Percentiles rank a stretch among this genome's conserved stretches.
Conservation (phyloP, 495 filamentous ascomycete species). For the Hypoxylon cercidicola region DNA sequence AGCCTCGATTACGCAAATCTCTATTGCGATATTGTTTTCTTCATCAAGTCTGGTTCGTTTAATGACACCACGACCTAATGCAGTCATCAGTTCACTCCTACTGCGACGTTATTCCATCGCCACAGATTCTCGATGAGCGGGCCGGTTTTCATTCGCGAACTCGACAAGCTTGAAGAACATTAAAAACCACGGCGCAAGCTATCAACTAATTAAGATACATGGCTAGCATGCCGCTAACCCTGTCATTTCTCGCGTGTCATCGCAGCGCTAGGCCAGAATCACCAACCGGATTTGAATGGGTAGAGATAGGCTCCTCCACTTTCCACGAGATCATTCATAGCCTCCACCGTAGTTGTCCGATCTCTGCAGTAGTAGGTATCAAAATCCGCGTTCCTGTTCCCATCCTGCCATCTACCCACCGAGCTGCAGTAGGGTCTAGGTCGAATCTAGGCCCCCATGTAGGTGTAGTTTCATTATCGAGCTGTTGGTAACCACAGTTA, state of each 20-base stretch:
- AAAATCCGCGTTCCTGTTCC: slow-evolving; percentile 27
- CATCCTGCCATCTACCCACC: background rate
- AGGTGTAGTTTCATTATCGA: slow-evolving; percentile 6
- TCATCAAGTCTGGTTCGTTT: background rate
- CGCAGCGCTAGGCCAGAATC: slow-evolving; percentile 31
- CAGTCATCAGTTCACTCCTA: slow-evolving; percentile 17
- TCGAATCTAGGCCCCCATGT: slow-evolving; percentile 26
- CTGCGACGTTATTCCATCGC: slow-evolving; percentile 17
- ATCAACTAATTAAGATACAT: background rate
- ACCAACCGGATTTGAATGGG: slow-evolving; percentile 33
- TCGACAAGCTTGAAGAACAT: slow-evolving; percentile 4
- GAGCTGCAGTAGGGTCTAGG: background rate
- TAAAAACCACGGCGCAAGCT: slow-evolving; percentile 4
- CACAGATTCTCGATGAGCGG: slow-evolving; percentile 14
- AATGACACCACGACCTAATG: slow-evolving; percentile 11
- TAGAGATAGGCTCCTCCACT: slow-evolving; percentile 24
- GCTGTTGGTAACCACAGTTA: slow-evolving; percentile 6
- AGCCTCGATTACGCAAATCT: slow-evolving; percentile 10
- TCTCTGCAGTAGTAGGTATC: slow-evolving; percentile 29
- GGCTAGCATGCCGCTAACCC: slow-evolving; percentile 21
- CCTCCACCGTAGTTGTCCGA: slow-evolving; percentile 32
- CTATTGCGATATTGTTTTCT: background rate
- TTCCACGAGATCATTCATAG: slow-evolving; percentile 35
- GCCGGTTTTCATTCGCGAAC: slow-evolving; percentile 14
- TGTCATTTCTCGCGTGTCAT: slow-evolving; percentile 37